Evolutionary conservation across 208 protist species (phyloP).

Genomic region (Leishmania lainsoni): DNA sequence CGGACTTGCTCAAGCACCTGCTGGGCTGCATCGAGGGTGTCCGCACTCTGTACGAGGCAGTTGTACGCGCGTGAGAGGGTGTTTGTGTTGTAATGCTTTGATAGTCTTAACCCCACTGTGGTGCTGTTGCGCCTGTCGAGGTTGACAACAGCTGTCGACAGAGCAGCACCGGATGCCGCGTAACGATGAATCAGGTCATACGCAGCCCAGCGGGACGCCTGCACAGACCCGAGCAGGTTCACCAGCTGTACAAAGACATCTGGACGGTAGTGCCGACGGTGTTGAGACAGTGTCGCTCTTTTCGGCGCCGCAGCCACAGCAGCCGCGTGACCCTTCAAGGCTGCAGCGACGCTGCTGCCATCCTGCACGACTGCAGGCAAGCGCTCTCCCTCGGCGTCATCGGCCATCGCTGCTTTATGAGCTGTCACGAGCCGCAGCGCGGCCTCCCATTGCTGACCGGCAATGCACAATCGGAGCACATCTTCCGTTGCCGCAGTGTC

Average conservation of each 20-base stretch:
- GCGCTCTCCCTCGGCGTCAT: background rate
- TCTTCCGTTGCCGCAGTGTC: slow-evolving; percentile 36
- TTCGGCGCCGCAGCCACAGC: background rate
- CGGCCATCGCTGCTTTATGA: slow-evolving; percentile 1
- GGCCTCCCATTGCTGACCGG: slow-evolving; percentile 51
- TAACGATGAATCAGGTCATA: slow-evolving; percentile 6
- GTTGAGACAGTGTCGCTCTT: background rate
- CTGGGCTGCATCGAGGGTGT: slow-evolving; percentile 34
- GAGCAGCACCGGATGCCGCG: background rate
- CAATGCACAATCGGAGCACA: slow-evolving; percentile 46
- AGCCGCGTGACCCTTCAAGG: background rate
- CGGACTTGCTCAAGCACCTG: slow-evolving; percentile 16
- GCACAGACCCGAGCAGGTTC: slow-evolving; percentile 24
- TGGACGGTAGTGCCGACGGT: slow-evolving; percentile 20
- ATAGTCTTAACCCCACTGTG: slow-evolving; percentile 12
- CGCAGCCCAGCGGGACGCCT: slow-evolving; percentile 4
- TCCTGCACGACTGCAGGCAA: background rate
- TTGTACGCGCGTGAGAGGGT: slow-evolving; percentile 53
- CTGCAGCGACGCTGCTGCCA: background rate
- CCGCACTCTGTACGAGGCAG: slow-evolving; percentile 41
- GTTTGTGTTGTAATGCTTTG: slow-evolving; percentile 57
- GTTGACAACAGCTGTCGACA: background rate
- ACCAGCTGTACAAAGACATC: slow-evolving; percentile 33
- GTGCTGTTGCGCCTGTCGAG: background rate
- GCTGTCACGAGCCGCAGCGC: slow-evolving; percentile 40